Percentiles rank a stretch among this genome's conserved stretches.
Evolutionary conservation across 23 red algal genomes (phyloP).

Genomic region (Agarophyton chilense): DNA sequence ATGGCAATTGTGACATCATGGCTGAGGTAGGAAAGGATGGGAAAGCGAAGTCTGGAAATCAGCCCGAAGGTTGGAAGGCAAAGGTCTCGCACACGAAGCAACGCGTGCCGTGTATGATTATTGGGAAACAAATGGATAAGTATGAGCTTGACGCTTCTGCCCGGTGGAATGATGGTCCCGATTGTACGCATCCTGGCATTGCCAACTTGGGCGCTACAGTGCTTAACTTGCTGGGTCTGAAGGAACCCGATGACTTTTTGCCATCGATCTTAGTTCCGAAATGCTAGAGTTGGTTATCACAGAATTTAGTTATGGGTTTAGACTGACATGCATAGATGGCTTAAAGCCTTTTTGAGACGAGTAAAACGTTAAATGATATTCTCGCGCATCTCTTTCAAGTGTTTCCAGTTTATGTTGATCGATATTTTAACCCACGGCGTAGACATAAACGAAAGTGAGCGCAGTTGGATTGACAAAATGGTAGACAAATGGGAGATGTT

Average conservation of each 20-base stretch:
- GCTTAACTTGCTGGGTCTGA: constrained; percentile 77
- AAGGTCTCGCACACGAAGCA: constrained; percentile 83
- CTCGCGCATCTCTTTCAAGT: no score
- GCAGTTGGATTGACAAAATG: neutral
- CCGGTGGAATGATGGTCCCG: constrained; percentile 63
- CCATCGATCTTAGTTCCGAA: constrained; percentile 68
- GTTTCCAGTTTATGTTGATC: neutral
- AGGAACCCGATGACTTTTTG: constrained; percentile 71
- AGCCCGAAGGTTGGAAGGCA: constrained; percentile 88
- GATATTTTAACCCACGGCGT: neutral
- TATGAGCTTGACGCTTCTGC: constrained; percentile 64
- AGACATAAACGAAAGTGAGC: neutral
- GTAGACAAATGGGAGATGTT: neutral
- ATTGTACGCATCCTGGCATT: constrained; percentile 74
- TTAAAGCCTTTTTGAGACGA: neutral
- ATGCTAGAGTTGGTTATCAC: neutral
- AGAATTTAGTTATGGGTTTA: neutral
- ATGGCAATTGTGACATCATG: constrained; percentile 94
- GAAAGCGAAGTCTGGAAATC: constrained; percentile 58
- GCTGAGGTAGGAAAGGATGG: constrained; percentile 82
- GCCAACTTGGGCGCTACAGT: constrained; percentile 78
- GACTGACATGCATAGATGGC: neutral
- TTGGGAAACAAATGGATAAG: constrained; percentile 75
- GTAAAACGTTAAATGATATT: neutral
- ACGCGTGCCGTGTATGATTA: constrained; percentile 74